Percentiles rank a stretch among this genome's conserved stretches.
Evolutionary conservation across 2,329 filamentous ascomycete genomes (phyloP).

Genomic region (Cadophora sp.): DNA sequence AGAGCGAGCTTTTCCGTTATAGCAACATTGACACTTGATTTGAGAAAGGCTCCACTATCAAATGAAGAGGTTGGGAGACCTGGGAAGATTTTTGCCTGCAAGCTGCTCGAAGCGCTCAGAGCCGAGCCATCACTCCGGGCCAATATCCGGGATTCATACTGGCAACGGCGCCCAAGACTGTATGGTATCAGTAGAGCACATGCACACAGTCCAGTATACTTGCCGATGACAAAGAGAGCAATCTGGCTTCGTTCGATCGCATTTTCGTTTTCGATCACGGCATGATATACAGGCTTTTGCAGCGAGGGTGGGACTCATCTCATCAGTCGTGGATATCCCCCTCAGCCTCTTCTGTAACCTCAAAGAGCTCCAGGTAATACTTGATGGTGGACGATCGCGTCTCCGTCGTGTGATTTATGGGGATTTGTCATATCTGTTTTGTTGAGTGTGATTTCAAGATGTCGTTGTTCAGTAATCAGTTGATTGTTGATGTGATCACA

Average conservation of each 20-base stretch:
- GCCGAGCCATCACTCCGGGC: background rate
- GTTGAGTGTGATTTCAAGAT: background rate
- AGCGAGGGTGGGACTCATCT: background rate
- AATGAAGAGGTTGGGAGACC: background rate
- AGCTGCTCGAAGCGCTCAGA: background rate
- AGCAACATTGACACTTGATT: slow-evolving; percentile 17
- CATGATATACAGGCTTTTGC: slow-evolving; percentile 28
- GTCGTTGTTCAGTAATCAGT: background rate
- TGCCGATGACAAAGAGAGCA: slow-evolving; percentile 27
- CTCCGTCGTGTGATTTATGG: background rate
- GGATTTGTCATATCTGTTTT: background rate
- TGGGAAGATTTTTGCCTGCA: background rate
- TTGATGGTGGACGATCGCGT: background rate
- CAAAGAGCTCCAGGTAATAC: background rate
- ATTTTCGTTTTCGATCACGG: slow-evolving; percentile 29
- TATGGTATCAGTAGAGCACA: background rate
- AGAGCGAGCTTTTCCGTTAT: slow-evolving; percentile 23
- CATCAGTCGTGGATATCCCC: background rate
- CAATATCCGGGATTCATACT: slow-evolving; percentile 19
- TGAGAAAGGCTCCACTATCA: background rate
- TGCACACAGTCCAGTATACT: background rate
- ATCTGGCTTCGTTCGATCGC: slow-evolving; percentile 18
- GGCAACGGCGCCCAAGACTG: slow-evolving; percentile 26
- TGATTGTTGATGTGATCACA: background rate
- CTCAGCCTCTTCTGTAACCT: background rate